Evolutionary conservation across 345 rosid species (phyloP).

Genomic region (Excoecaria agallocha): DNA sequence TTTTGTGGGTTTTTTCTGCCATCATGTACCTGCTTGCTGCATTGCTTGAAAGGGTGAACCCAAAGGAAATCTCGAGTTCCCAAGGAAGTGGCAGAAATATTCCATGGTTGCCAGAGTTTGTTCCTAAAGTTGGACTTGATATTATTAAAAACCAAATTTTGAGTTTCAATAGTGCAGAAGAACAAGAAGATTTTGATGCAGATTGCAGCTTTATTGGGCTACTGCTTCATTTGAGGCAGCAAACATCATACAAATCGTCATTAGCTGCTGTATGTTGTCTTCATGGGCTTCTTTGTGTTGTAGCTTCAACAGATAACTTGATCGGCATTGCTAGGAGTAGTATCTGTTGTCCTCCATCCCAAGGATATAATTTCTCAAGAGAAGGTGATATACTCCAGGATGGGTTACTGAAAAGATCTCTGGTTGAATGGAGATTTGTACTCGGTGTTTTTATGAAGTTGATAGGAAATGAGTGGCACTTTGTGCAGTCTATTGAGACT

Average conservation of each 20-base stretch:
- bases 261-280: slow-evolving; percentile 74
- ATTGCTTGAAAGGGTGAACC: slow-evolving; percentile 63
- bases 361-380: slow-evolving; percentile 36
- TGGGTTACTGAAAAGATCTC: slow-evolving; percentile 57
- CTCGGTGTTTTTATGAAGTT: slow-evolving; percentile 44
- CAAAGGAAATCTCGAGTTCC: slow-evolving; percentile 28
- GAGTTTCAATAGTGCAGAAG: slow-evolving; percentile 24
- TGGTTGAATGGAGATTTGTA: slow-evolving; percentile 45
- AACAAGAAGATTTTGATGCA: slow-evolving; percentile 32
- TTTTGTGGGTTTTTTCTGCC: slow-evolving; percentile 70
- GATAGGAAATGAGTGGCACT: slow-evolving; percentile 53
- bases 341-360: slow-evolving; percentile 24
- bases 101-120: slow-evolving; percentile 85
- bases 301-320: slow-evolving; percentile 49
- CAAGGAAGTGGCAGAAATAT: slow-evolving; percentile 34
- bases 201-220: slow-evolving; percentile 47
- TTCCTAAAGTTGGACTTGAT: slow-evolving; percentile 78
- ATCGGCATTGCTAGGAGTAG: slow-evolving; percentile 53
- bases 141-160: slow-evolving; percentile 58
- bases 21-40: slow-evolving; percentile 60
- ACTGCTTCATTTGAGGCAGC: slow-evolving; percentile 57
- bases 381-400: slow-evolving; percentile 61
- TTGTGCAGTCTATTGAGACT: slow-evolving; percentile 64
- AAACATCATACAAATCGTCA: slow-evolving; percentile 45
- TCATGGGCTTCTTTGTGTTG: slow-evolving; percentile 49